Evolutionary conservation across 768 basidiomycete genomes (phyloP), one percentile per base, ranked within the genome.

Genomic region (Xanthoconium purpureum): DNA sequence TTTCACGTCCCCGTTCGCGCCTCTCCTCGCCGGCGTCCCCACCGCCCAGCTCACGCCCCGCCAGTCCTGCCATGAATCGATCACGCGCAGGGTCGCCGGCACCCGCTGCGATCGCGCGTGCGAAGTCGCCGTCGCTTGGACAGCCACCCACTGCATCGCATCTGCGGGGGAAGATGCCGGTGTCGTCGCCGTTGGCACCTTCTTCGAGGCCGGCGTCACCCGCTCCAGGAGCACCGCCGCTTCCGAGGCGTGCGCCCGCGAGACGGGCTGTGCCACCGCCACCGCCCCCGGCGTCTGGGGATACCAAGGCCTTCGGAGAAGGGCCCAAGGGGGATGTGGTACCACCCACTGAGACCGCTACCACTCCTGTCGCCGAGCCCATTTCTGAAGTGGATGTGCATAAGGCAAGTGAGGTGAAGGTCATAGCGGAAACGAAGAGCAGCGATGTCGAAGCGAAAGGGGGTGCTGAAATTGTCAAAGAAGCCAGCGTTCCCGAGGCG

Each of bases 171-270:
- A 69, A 67, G 24, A 14, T 37, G 24, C 39, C 61, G 2, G 24
- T 24, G 12, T 49, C 63, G 18, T 71, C 73, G n/a, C 73, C 68
- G 0, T 58, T 76, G 46, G 68, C 64, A 12, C 53, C 46, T n/a
- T 66, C 74, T 4, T 71, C 73, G 32, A 64, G 77, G 35, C 56
- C 72, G 3, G 65, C 64, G 13, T 77, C 78, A 5, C 78, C 80
- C 46, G 72, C 66, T 4, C 51, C 39, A 0, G 62, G 62, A 15
- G 72, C 74, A 7, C 87, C 88, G 0, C 88, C 87, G 3, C 68
- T 90, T 24, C 88, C 88, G 0, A 77, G 84, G 40, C 75, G 88
- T 44, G 88, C 88, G 0, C 80, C 85, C 47, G 82, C 80, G 1
- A 77, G 88, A 20, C 73, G 72, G 7, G 57, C 52, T 24, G 67